Base-by-base conservation (phyloP, 129 eudicot genomes). In the Flaveria ramosissima region DNA sequence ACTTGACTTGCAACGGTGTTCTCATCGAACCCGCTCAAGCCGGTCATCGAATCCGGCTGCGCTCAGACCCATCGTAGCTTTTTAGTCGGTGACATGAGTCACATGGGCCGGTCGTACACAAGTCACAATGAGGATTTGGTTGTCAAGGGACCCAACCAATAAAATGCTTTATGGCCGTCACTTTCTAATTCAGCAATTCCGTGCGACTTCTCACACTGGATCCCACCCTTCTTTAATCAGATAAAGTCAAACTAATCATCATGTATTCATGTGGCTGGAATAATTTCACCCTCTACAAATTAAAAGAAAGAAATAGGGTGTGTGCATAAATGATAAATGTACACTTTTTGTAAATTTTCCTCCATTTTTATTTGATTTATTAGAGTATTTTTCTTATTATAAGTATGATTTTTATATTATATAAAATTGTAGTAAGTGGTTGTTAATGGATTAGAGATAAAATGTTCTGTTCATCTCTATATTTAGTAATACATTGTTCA, bases 131-230 rank as follows among this genome's bases (percentile, higher is more conserved):
- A 32, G 10, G 68, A 62, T 62, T 62, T 62, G 45, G 68, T 15
- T 30, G 68, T 62, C 68, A 62, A 62, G 68, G 68, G 68, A 32
- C 68, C 68, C 68, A 62, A 62, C 2, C 17, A 19, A 15, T 14
- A 62, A 62, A 62, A 27, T 62, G 68, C 68, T 62, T 62, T 62
- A 27, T 62, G 68, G 43, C 19, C 68, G 0, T 62, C 68, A 6
- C 68, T 62, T 26, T 62, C 10, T 62, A 6, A 26, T 62, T 60
- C 68, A 62, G 43, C 68, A 3, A 12, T 27, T 27, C 17, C 43
- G 20, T 62, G 68, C 68, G 68, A 62, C 68, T 62, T 26, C 68
- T 26, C 43, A 62, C 45, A 62, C 45, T 62, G 68, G 68, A 62
- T 62, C 68, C 68, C 68, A 62, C 68, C 68, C 12, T 61, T 62